These are phyloP conservation scores for Lobosporangium transversale DNA, from an alignment of 192 early-diverging fungal species.

Conservation along the genomic window DNA sequence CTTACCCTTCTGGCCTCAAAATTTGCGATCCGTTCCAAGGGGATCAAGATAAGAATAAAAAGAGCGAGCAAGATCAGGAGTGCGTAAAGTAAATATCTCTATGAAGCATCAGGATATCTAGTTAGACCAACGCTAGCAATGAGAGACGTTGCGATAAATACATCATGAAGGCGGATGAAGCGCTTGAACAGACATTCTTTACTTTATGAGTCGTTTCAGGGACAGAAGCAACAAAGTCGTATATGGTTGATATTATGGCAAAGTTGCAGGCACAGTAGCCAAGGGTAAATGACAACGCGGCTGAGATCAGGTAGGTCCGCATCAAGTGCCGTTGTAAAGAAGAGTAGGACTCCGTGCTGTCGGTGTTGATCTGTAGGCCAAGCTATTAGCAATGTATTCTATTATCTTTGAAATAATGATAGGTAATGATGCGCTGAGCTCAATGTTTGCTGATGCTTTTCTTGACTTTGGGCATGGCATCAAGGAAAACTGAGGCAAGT, in stretches of 20 bases:
- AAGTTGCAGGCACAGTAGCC: constrained; percentile 54
- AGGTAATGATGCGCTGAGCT: no score
- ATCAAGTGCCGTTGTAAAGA: no score
- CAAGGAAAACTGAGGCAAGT: no score
- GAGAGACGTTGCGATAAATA: no score
- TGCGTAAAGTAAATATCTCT: constrained; percentile 56
- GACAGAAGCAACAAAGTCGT: constrained; percentile 45
- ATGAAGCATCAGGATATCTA: background rate
- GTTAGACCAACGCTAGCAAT: background rate
- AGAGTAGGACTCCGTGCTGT: no score
- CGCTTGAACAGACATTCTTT: no score
- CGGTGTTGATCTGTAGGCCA: background rate
- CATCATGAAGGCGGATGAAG: no score
- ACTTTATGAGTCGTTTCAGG: constrained; percentile 51
- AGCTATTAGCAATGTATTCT: background rate
- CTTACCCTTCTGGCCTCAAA: constrained; percentile 58
- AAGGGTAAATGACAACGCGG: constrained; percentile 40
- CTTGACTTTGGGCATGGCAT: no score
- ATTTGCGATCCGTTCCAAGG: constrained; percentile 57
- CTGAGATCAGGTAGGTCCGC: constrained; percentile 51
- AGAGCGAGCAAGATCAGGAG: constrained; percentile 50
- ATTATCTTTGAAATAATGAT: no score
- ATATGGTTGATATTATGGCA: constrained; percentile 48
- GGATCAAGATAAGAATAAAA: constrained; percentile 56
- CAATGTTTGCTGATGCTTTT: no score